A percentile compares a stretch with the other conserved stretches of the same genome.
Conservation (phyloP, 2,329 filamentous ascomycete species). For the Orbilia oligospora region DNA sequence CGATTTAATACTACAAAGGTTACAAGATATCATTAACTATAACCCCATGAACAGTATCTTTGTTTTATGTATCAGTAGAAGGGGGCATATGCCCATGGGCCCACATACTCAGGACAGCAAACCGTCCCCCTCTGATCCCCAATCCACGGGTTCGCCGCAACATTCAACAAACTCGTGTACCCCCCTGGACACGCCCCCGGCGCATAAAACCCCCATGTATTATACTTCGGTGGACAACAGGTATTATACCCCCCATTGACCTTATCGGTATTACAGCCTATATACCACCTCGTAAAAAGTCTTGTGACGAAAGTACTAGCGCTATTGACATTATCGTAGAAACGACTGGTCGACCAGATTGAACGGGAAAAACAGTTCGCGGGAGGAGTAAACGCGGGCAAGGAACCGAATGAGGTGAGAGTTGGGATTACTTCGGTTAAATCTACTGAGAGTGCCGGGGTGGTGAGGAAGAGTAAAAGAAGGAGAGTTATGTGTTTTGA, state of each 20-base stretch:
- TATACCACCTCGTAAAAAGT: slow-evolving; percentile 49
- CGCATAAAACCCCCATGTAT: slow-evolving; percentile 57
- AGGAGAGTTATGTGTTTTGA: slow-evolving; percentile 24
- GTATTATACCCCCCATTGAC: slow-evolving; percentile 42
- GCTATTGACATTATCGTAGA: slow-evolving; percentile 18
- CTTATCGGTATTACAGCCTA: slow-evolving; percentile 49
- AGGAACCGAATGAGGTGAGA: slow-evolving; percentile 40
- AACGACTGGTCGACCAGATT: slow-evolving; percentile 30
- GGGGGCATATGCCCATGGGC: no score
- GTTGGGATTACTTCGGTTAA: slow-evolving; percentile 32
- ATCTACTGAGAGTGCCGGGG: slow-evolving; percentile 13
- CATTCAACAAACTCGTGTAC: slow-evolving; percentile 29
- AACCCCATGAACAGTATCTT: no score
- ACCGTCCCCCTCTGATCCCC: slow-evolving; percentile 48
- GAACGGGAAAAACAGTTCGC: slow-evolving; percentile 48
- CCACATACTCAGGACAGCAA: slow-evolving; percentile 53
- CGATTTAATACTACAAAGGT: slow-evolving; percentile 20
- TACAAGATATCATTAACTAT: neutral
- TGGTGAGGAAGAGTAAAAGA: slow-evolving; percentile 2
- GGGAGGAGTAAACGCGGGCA: slow-evolving; percentile 45
- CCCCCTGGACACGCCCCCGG: slow-evolving; percentile 45
- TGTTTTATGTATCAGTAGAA: no score
- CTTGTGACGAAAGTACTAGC: slow-evolving; percentile 11
- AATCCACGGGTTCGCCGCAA: slow-evolving; percentile 49
- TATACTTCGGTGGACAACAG: slow-evolving; percentile 50